Evolutionary conservation across 2,329 filamentous ascomycete species (phyloP).

Genomic region (Cytospora paraplurivora): DNA sequence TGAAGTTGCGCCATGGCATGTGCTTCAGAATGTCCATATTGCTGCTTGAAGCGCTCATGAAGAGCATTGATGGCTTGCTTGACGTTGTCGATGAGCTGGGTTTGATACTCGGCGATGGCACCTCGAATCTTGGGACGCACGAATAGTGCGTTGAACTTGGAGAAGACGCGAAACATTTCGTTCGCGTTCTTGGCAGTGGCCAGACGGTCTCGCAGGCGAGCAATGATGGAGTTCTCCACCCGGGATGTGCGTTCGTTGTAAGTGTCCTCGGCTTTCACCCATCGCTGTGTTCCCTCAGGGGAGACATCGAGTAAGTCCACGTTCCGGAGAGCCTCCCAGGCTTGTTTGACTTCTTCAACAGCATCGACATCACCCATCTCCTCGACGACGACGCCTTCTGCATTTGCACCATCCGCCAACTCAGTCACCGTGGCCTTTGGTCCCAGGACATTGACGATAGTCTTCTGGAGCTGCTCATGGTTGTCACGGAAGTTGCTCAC

Average conservation of each 20-base stretch:
- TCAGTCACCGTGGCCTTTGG: slow-evolving; percentile 64
- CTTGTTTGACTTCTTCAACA: slow-evolving; percentile 92
- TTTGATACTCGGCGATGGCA: slow-evolving; percentile 97
- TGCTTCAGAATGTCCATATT: slow-evolving; percentile 97
- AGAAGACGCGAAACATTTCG: slow-evolving; percentile 99
- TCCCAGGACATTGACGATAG: slow-evolving; percentile 94
- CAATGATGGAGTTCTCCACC: slow-evolving; percentile 99
- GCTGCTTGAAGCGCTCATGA: slow-evolving; percentile 97
- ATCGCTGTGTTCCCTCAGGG: slow-evolving; percentile 83
- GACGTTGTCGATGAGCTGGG: slow-evolving; percentile 95
- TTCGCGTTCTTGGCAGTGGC: slow-evolving; percentile 96
- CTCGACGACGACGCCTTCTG: slow-evolving; percentile 71
- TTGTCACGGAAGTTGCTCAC: slow-evolving; percentile 94
- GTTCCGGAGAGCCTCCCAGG: slow-evolving; percentile 90
- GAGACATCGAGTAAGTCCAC: slow-evolving; percentile 94
- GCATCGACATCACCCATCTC: slow-evolving; percentile 98
- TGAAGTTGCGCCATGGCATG: slow-evolving; percentile 98
- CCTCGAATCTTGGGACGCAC: slow-evolving; percentile 98
- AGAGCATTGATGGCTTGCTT: slow-evolving; percentile 92
- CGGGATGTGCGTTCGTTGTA: slow-evolving; percentile 98
- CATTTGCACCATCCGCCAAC: slow-evolving; percentile 57
- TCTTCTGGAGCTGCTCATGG: slow-evolving; percentile 95
- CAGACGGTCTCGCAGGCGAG: slow-evolving; percentile 84
- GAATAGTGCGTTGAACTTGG: slow-evolving; percentile 98
- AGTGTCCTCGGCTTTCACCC: slow-evolving; percentile 90